Evolutionary conservation across 495 filamentous ascomycete species (phyloP).

Genomic region (Penicillium desertorum): DNA sequence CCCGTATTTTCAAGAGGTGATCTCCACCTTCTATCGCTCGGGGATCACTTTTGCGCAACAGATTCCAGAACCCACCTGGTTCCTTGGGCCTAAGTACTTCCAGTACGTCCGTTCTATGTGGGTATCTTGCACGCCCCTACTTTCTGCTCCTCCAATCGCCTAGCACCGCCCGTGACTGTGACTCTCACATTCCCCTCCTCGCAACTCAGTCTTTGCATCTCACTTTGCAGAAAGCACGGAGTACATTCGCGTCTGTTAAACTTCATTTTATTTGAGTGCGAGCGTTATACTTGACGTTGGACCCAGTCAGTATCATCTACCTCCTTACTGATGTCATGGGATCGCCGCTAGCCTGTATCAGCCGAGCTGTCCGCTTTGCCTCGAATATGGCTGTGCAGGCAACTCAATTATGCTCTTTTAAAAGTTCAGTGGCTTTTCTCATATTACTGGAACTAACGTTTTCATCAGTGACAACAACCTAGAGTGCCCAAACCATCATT

Average conservation of each 20-base stretch:
- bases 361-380: background rate
- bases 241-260: background rate
- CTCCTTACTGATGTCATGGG: background rate
- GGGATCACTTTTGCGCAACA: slow-evolving; percentile 21
- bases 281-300: background rate
- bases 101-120: slow-evolving; percentile 20
- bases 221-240: background rate
- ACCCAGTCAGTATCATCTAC: slow-evolving; percentile 18
- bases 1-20: slow-evolving; percentile 8
- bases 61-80: slow-evolving; percentile 23
- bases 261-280: background rate
- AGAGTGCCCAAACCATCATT: background rate
- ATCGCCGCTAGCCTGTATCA: slow-evolving; percentile 4
- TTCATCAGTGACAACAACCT: slow-evolving; percentile 12
- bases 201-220: slow-evolving; percentile 16
- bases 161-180: slow-evolving; percentile 14
- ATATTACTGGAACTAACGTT: background rate
- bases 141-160: slow-evolving; percentile 16
- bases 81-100: slow-evolving; percentile 17
- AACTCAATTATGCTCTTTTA: background rate
- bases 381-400: slow-evolving; percentile 3
- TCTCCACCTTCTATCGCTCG: slow-evolving; percentile 22
- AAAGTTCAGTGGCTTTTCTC: background rate
- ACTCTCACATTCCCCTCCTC: slow-evolving; percentile 23
- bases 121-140: slow-evolving; percentile 21